Evolutionary conservation across 805 yeast genomes (phyloP).

Genomic region (Maudiozyma pseudohumilis): DNA sequence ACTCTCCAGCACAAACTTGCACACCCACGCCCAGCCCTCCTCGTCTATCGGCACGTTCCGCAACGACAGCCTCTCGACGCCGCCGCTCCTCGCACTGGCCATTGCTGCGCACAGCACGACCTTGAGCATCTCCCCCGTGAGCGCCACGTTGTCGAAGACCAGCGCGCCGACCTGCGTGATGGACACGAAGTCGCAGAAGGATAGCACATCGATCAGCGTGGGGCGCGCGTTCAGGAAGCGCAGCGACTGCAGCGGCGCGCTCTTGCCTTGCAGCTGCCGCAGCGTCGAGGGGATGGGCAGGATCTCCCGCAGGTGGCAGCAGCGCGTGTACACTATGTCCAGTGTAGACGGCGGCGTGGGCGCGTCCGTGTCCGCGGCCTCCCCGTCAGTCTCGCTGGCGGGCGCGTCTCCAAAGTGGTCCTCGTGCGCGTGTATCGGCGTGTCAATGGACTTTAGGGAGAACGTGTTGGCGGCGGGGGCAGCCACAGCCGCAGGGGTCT

Average conservation of each 20-base stretch:
- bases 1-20: slow-evolving; percentile 63
- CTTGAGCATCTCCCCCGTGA: slow-evolving; percentile 67
- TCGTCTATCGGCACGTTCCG: slow-evolving; percentile 65
- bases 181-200: slow-evolving; percentile 79
- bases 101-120: slow-evolving; percentile 62
- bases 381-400: slow-evolving; percentile 7
- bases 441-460: slow-evolving; percentile 41
- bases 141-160: slow-evolving; percentile 65
- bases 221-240: slow-evolving; percentile 78
- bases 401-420: slow-evolving; percentile 37
- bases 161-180: slow-evolving; percentile 73
- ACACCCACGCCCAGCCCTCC: slow-evolving; percentile 69
- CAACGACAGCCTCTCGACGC: slow-evolving; percentile 60
- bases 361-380: slow-evolving; percentile 22
- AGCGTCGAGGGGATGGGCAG: slow-evolving; percentile 83
- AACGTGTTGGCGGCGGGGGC: neutral
- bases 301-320: slow-evolving; percentile 86
- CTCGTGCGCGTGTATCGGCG: slow-evolving; percentile 58
- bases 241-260: slow-evolving; percentile 61
- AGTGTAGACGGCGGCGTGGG: no score
- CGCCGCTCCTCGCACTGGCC: slow-evolving; percentile 51
- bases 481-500: neutral
- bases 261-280: slow-evolving; percentile 67
- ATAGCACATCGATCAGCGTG: slow-evolving; percentile 73
- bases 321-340: slow-evolving; percentile 76